Evolutionary conservation across 768 basidiomycete genomes (phyloP), one percentile per base, ranked within the genome.

Genomic region (Ramaria sp.): DNA sequence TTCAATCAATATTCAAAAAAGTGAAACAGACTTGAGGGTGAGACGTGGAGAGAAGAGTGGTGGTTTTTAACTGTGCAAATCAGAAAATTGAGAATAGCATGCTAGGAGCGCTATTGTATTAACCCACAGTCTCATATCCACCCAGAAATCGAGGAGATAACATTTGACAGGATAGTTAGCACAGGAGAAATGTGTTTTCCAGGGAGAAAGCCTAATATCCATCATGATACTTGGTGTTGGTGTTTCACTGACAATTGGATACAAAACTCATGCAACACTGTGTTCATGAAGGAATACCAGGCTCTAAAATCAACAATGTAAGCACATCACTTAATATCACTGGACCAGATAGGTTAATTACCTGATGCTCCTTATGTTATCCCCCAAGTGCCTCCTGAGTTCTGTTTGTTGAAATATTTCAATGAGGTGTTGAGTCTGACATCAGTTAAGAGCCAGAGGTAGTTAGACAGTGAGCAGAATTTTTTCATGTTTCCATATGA

Each of bases 251-350:
- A n/a, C 42, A 24, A n/a, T 20, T 8, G 39, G 24, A 53, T 32
- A 42, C 18, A 18, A 27, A 13, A 36, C 41, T 7, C 27, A 22
- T n/a, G 52, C 13, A 34, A 53, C 43, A 44, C 43, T 53, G 28
- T 53, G 52, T 37, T 53, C 52, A 15, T 53, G 52, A 16, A 53
- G 52, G 37, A 53, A 53, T 12, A 53, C 52, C n/a, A 53, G 25
- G 41, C 52, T 28, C 52, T 53, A 36, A 30, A 2, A 48, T 25
- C 9, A 48, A n/a, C 16, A 27, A 9, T 22, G n/a, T 48, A 25
- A 48, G n/a, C n/a, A 27, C 15, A 20, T 24, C 20, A 34, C 8
- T 9, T 13, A 13, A 2, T 9, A 13, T 9, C 2, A 8, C 13
- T 34, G 3, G 7, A 34, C 32, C n/a, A n/a, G n/a, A n/a, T n/a